A percentile compares a stretch with the other conserved stretches of the same genome.
Conservation (phyloP, 768 basidiomycete genomes). For the Lepiota brunneoincarnata region DNA sequence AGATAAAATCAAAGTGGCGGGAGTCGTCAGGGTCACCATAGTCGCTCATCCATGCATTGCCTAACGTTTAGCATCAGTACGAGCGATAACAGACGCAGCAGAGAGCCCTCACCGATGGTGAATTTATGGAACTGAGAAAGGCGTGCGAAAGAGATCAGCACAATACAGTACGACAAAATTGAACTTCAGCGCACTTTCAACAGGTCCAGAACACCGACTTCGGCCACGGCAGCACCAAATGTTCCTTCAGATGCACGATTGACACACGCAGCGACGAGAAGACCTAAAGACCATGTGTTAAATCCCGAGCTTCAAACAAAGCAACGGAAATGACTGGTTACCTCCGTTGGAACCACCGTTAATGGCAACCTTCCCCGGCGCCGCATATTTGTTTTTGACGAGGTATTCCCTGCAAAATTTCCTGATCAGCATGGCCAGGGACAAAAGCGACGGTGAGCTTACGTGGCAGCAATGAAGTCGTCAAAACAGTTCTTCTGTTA, state of each 20-base stretch:
- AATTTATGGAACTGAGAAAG: constrained; percentile 62
- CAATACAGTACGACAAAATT: constrained; percentile 3
- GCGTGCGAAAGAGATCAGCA: background rate
- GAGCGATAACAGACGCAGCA: background rate
- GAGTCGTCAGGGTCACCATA: constrained; percentile 75
- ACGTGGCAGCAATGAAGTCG: constrained; percentile 84
- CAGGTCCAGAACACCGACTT: constrained; percentile 80
- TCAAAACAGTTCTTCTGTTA: constrained; percentile 69
- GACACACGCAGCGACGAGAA: constrained; percentile 82
- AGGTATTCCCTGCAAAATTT: constrained; percentile 56
- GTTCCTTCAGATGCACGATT: constrained; percentile 75
- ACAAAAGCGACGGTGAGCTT: constrained; percentile 20
- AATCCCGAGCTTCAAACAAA: background rate
- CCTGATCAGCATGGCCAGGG: background rate
- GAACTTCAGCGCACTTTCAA: constrained; percentile 51
- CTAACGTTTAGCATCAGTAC: constrained; percentile 27
- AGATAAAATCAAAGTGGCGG: constrained; percentile 82
- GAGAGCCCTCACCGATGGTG: constrained; percentile 55
- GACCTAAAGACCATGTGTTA: constrained; percentile 37
- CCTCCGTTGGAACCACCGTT: constrained; percentile 85
- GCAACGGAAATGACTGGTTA: constrained; percentile 21
- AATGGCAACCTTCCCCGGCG: constrained; percentile 67
- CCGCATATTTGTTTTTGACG: constrained; percentile 68
- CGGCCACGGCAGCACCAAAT: constrained; percentile 76
- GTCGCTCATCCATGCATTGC: constrained; percentile 76